Evolutionary conservation across 805 yeast species (phyloP), one percentile per base, ranked within the genome.

Genomic region (Yamadazyma tumulicola): DNA sequence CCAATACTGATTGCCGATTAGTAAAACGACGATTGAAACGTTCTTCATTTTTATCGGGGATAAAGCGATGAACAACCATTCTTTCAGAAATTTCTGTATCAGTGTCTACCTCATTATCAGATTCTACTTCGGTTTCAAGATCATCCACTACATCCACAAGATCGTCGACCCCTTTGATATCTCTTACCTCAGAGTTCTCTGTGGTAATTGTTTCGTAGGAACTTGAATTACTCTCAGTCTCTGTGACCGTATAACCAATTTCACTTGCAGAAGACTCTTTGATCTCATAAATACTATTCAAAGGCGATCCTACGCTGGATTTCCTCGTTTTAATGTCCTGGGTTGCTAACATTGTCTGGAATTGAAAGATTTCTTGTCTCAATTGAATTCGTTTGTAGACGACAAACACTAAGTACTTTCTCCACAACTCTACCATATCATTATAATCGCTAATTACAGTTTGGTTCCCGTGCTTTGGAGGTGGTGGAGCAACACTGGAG

Each of bases 1-100:
- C 68, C 42, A 67, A 49, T 47, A 67, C 57, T 8, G 70, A 64
- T 35, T 63, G 56, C 34, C 73, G 55, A 37, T 67, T 61, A n/a
- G n/a, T n/a, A 38, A 38, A 51, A 26, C 42, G 45, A 31, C 41
- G 49, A 43, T 47, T 40, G 41, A 66, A 57, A 32, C 51, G 55
- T 32, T 53, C 57, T 11, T 39, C 16, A 17, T 39, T 22, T 5
- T 37, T 21, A 29, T 43, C 47, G 10, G 43, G 38, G 13, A 33
- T 18, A 15, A 31, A 31, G 7, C 34, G 18, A 18, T 19, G 32
- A 4, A 39, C 35, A 3, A 18, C 23, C n/a, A 20, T 30, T n/a
- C 26, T 25, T 10, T 23, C 36, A 3, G 31, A 19, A 5, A 19
- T 5, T 2, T 17, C 22, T 5, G 29, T 14, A 5, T 24, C 31